Base-by-base conservation (phyloP, 208 protist species). In the Leishmania turanica region DNA sequence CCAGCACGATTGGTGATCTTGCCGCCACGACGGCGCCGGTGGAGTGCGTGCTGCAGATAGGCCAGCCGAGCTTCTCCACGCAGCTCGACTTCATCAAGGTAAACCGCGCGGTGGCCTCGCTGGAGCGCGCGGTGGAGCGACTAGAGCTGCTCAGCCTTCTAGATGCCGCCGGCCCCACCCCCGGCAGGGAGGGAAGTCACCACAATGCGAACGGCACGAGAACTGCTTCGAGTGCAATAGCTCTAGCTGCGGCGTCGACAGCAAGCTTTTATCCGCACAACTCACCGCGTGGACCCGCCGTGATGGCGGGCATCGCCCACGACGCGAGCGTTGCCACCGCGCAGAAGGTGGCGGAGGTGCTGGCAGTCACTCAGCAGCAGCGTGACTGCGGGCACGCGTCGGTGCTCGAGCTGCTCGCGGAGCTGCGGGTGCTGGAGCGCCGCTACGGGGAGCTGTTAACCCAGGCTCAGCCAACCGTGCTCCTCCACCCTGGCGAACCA, bases 51-150 rank as follows among this genome's bases (percentile, higher is more conserved):
- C 80, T 92, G 51, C 73, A 85, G 49, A 81, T 87, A 2, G 88
- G 86, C 0, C 81, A 91, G 82, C 84, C 88, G 9, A 70, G 70
- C 77, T 89, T 94, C 56, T 71, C 90, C 40, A 84, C 90, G 19
- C 79, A 86, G 49, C 71, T 95, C 21, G 82, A 84, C 77, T 94
- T 96, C 66, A 74, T 97, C 77, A 81, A 92, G 27, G 86, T 87
- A 17, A 95, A 97, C 81, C 94, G 96, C 47, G 85, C 92, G 42
- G 92, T 97, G 42, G 84, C 93, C 6, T 92, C 88, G n/a, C 77
- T 98, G 27, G 91, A 97, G 84, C 95, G 95, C 79, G 93, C 93
- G 1, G 85, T 98, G 62, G 93, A 97, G 89, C 94, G 94, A n/a
- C 90, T 98, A 37, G 92, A 97, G 88, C 91, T 98, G 45, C 90